Evolutionary conservation across 306 rosid species (phyloP).

Genomic region (barrel medic (Medicago truncatula)): DNA sequence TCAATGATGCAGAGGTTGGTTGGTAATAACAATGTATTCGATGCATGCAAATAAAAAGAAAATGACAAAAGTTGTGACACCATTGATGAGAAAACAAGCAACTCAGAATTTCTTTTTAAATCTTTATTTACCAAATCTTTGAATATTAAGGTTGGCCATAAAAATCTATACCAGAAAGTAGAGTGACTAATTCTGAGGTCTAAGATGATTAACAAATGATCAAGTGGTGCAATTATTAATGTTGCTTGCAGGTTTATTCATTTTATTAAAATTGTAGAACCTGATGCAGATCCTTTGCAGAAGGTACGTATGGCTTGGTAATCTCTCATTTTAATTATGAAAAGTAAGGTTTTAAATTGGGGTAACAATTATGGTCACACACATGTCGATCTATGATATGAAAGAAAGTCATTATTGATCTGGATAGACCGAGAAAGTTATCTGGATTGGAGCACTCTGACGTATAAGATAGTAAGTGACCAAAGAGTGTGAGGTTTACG

Average conservation of each 20-base stretch:
- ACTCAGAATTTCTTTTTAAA: not conserved
- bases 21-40: constrained; percentile 8
- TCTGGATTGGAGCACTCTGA: not conserved
- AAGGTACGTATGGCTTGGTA: not conserved
- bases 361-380: not conserved
- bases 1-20: constrained; percentile 19
- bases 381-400: not conserved
- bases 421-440: not conserved
- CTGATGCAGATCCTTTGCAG: not conserved
- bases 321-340: not conserved
- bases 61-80: constrained; percentile 60
- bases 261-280: constrained; percentile 1
- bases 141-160: not conserved
- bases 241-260: constrained; percentile 23
- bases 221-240: constrained; percentile 25
- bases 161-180: constrained; percentile 9
- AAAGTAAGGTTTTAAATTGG: not conserved
- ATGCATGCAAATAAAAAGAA: constrained; percentile 44
- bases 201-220: not conserved
- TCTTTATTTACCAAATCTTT: constrained; percentile 5
- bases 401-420: not conserved
- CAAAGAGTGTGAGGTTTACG: too few relatives aligned
- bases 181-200: not conserved
- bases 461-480: too few relatives aligned
- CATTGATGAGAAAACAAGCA: constrained; percentile 33